Conservation (phyloP, 805 yeast species). For the Yarrowia sp. region DNA sequence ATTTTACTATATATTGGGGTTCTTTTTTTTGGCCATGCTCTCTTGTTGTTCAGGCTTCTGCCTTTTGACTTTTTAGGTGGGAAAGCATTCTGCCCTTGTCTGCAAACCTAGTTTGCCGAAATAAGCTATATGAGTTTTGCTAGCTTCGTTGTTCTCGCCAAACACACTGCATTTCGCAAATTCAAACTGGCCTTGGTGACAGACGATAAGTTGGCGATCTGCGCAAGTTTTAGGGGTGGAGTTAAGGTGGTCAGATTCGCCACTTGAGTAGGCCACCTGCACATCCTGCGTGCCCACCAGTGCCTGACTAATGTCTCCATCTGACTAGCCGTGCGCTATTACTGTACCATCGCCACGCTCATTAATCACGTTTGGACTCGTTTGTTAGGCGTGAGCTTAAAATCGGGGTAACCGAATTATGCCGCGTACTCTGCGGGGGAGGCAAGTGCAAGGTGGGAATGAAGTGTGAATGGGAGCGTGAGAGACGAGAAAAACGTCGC, state of each 20-base stretch:
- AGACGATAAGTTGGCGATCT: slow-evolving; percentile 24
- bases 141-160: slow-evolving; percentile 20
- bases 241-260: neutral
- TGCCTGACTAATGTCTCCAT: slow-evolving; percentile 2
- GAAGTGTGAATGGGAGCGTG: neutral
- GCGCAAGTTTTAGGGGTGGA: slow-evolving; percentile 15
- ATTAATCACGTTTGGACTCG: neutral
- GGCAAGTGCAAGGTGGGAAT: slow-evolving; percentile 6
- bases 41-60: slow-evolving; percentile 24
- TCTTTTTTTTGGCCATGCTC: slow-evolving; percentile 7
- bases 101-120: neutral
- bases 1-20: slow-evolving; percentile 29
- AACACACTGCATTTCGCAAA: slow-evolving; percentile 13
- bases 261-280: neutral
- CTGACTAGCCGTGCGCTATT: neutral
- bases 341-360: slow-evolving; percentile 2
- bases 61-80: slow-evolving; percentile 6
- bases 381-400: slow-evolving; percentile 9
- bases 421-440: slow-evolving; percentile 29
- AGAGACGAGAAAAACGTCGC: neutral
- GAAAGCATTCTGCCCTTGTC: neutral
- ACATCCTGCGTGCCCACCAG: neutral
- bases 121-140: slow-evolving; percentile 1
- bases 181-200: slow-evolving; percentile 8
- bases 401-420: slow-evolving; percentile 10